phyloP scores from a whole-genome alignment of 139 green algal species.

The Eudorina sp. region DNA sequence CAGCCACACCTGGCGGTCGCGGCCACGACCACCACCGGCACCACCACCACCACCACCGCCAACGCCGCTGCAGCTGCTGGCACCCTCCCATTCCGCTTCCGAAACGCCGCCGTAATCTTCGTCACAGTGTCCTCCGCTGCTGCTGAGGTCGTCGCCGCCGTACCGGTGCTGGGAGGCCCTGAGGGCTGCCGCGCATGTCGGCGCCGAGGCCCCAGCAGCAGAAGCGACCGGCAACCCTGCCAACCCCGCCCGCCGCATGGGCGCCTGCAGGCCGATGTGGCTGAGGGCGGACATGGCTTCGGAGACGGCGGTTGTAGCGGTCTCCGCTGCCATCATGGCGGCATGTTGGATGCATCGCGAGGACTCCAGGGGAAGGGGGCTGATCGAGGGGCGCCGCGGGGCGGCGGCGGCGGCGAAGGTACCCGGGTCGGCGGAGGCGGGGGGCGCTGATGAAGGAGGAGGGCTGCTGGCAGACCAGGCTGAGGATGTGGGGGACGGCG shows the following conservation, averaged over 20 bases:
- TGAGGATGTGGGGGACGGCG: neutral
- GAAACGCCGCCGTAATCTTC: neutral
- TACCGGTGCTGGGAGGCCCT: too few species aligned
- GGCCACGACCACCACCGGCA: neutral
- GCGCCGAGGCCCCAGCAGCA: too few species aligned
- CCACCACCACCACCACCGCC: neutral
- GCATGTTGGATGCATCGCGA: conserved; percentile 43
- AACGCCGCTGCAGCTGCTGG: neutral
- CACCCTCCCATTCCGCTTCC: neutral
- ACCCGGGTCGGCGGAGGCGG: neutral
- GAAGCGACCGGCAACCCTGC: too few species aligned
- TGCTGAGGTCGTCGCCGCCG: too few species aligned
- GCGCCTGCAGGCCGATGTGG: conserved; percentile 10
- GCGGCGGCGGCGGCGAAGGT: neutral
- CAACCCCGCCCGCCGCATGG: too few species aligned
- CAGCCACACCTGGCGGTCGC: too few species aligned
- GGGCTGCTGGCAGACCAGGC: neutral
- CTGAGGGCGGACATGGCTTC: conserved; percentile 39
- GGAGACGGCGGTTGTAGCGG: conserved; percentile 18
- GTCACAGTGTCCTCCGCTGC: neutral
- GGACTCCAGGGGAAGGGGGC: conserved; percentile 12
- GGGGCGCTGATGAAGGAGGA: neutral
- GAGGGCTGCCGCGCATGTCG: too few species aligned
- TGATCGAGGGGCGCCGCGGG: conserved; percentile 5
- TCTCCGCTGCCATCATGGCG: conserved; percentile 32